Conservation (phyloP, 164 flowering plant species). For the Kingdonia uniflora region DNA sequence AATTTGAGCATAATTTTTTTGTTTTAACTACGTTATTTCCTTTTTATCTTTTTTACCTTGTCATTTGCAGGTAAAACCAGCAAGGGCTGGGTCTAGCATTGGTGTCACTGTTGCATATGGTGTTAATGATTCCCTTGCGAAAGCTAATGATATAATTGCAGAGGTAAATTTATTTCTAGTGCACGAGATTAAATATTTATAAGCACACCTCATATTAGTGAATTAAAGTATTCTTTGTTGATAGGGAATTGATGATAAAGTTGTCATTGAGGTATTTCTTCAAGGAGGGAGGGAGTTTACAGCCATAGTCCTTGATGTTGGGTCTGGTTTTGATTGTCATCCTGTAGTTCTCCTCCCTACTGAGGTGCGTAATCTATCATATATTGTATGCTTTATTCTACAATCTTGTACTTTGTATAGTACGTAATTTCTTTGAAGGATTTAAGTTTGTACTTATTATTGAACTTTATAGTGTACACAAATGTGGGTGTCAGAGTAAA, state of each 20-base stretch:
- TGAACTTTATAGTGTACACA: too few relatives aligned
- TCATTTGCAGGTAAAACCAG: conserved; percentile 64
- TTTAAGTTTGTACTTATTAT: too few relatives aligned
- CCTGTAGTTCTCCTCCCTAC: conserved; percentile 82
- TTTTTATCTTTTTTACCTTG: background rate
- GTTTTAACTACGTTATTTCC: background rate
- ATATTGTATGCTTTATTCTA: background rate
- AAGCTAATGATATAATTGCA: conserved; percentile 51
- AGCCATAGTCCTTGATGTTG: conserved; percentile 85
- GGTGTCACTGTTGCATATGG: conserved; percentile 90
- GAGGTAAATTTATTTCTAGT: conserved; percentile 26
- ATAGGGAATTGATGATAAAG: conserved; percentile 81
- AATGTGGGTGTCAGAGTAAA: too few relatives aligned
- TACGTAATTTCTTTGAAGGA: too few relatives aligned
- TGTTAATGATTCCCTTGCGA: conserved; percentile 51
- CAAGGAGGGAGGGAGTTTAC: conserved; percentile 87
- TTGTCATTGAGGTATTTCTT: conserved; percentile 68
- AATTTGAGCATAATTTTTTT: too few relatives aligned
- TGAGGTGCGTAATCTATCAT: conserved; percentile 34
- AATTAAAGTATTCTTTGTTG: background rate
- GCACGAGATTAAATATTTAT: background rate
- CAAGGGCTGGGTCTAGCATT: conserved; percentile 86
- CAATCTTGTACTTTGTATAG: too few relatives aligned
- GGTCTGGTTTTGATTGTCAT: conserved; percentile 46
- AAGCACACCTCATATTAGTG: background rate